phyloP scores from a whole-genome alignment of 192 early-diverging fungal species.

The Podila epicladia region DNA sequence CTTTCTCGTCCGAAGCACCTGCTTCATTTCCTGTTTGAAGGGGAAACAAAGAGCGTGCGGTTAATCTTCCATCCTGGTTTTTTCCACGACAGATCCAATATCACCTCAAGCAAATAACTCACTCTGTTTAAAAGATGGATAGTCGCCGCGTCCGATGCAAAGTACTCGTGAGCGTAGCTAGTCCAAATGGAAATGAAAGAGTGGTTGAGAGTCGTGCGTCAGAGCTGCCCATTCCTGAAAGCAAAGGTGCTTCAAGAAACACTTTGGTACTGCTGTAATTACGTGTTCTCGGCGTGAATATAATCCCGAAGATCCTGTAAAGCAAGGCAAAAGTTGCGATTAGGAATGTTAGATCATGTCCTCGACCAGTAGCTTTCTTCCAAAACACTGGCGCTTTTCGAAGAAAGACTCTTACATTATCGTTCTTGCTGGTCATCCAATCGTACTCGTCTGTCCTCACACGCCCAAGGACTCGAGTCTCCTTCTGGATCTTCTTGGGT shows the following conservation, averaged over 20 bases:
- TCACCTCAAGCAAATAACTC: not conserved
- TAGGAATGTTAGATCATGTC: not conserved
- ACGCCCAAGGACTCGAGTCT: slow-evolving; percentile 46
- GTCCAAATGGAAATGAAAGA: not conserved
- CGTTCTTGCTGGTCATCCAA: slow-evolving; percentile 63
- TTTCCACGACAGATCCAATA: too few relatives aligned
- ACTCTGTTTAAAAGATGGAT: slow-evolving; percentile 42
- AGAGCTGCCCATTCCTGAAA: slow-evolving; percentile 20
- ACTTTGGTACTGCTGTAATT: slow-evolving; percentile 2
- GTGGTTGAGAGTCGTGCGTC: slow-evolving; percentile 11
- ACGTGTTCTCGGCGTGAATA: slow-evolving; percentile 64
- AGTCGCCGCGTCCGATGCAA: slow-evolving; percentile 34
- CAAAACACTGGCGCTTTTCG: too few relatives aligned
- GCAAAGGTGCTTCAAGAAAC: not conserved
- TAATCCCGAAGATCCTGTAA: slow-evolving; percentile 54
- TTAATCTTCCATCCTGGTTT: too few relatives aligned
- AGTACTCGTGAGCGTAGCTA: slow-evolving; percentile 48
- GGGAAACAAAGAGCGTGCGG: not conserved
- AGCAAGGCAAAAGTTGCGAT: not conserved
- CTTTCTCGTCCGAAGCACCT: slow-evolving; percentile 52
- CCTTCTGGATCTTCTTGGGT: slow-evolving; percentile 52
- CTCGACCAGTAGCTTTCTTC: too few relatives aligned
- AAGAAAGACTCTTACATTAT: slow-evolving; percentile 42
- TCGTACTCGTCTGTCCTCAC: slow-evolving; percentile 58
- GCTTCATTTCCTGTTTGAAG: slow-evolving; percentile 61